Base-by-base conservation (phyloP, 2,329 filamentous ascomycete genomes). In the Didymosphaeria variabile region DNA sequence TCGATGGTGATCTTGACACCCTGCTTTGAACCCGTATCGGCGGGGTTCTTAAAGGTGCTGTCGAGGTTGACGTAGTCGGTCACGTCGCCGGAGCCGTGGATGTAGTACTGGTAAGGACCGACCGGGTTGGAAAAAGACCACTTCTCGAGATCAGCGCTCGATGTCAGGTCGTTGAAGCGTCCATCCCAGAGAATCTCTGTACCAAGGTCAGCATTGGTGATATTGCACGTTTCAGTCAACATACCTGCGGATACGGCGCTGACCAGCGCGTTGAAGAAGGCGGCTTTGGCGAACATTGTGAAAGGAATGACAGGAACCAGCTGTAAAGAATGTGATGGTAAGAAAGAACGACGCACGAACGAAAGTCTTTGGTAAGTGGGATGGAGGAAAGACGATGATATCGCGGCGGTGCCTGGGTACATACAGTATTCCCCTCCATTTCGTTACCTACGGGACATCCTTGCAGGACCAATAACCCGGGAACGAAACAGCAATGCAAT, bases 91-190 rank as follows among this genome's bases (percentile, higher is more conserved):
- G 81, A 79, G 38, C 90, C 90, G 79, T 92, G 90, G 73, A 91
- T 91, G 80, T 92, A 92, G 82, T 90, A 92, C 76, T 92, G 90
- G 79, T 90, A 92, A 0, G 87, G 84, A 0, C 88, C 88, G 69
- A 90, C 86, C 77, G 89, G 85, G 76, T 87, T 90, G 19, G 82
- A 83, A 85, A 86, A 91, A 3, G 85, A 87, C 88, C 79, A 90
- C 44, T 84, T 83, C 68, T 83, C 79, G 36, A 90, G 81, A 72
- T 89, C 87, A 2, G 81, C 69, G 46, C 82, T 82, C 10, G 83
- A 80, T 15, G 79, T 78, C 65, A 88, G 78, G 60, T 87, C 83
- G 75, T 90, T 90, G 81, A 90, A 88, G 53, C 87, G 85, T 31
- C 88, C 88, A 73, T 90, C 88, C 88, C 88, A 90, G 10, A 88